Evolutionary conservation across 2,329 filamentous ascomycete species (phyloP).

Genomic region (Monilinia aucupariae): DNA sequence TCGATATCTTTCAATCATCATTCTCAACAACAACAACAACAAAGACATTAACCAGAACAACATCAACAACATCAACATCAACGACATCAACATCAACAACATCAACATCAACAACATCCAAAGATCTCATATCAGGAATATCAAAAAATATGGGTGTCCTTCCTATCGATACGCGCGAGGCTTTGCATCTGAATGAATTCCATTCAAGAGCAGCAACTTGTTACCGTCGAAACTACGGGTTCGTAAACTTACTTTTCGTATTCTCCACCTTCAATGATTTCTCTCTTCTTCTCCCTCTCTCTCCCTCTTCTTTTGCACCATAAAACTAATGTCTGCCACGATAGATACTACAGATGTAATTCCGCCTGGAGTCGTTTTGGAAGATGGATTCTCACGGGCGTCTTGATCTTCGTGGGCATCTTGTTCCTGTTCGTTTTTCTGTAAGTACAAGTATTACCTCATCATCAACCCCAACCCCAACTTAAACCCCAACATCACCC

Average conservation of each 20-base stretch:
- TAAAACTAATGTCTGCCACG: background rate
- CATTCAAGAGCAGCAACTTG: slow-evolving; percentile 11
- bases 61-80: no score
- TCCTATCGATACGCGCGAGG: slow-evolving; percentile 16
- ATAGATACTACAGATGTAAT: slow-evolving; percentile 10
- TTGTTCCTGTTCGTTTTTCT: slow-evolving; percentile 20
- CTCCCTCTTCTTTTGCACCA: no score
- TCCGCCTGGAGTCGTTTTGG: slow-evolving; percentile 24
- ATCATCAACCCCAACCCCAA: background rate
- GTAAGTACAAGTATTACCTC: slow-evolving; percentile 16
- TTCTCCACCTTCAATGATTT: no score
- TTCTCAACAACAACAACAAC: no score
- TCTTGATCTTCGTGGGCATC: slow-evolving; percentile 24
- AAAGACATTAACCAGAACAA: no score
- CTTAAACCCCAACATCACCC: background rate
- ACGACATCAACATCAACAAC: background rate
- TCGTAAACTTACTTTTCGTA: background rate
- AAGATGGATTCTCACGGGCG: slow-evolving; percentile 25
- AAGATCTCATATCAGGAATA: background rate
- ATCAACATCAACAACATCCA: background rate
- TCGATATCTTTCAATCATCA: no score
- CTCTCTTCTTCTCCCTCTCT: background rate
- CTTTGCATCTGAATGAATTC: slow-evolving; percentile 4
- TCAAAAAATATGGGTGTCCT: slow-evolving; percentile 9
- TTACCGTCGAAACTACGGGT: background rate